Evolutionary conservation across 1,284 basidiomycete genomes (phyloP).

Genomic region (Malassezia equina): DNA sequence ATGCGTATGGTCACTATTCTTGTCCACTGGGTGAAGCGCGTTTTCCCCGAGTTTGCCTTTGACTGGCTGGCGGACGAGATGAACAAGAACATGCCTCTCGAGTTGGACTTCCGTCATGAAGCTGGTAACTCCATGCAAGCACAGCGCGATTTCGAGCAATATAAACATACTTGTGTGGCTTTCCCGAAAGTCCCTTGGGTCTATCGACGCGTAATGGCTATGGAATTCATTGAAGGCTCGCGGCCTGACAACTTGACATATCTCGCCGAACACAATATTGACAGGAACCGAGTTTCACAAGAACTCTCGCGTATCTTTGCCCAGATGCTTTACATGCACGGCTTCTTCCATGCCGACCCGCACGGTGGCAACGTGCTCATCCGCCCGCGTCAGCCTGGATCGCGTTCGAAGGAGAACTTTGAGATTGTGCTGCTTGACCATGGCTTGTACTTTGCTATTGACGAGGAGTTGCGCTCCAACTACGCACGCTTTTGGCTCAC

Average conservation of each 20-base stretch:
- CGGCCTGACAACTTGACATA: slow-evolving; percentile 82
- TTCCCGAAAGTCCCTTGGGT: slow-evolving; percentile 79
- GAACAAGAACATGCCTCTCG: slow-evolving; percentile 67
- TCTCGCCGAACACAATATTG: slow-evolving; percentile 71
- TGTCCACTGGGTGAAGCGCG: slow-evolving; percentile 71
- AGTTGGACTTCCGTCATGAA: slow-evolving; percentile 88
- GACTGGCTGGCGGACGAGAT: slow-evolving; percentile 46
- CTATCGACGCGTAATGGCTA: slow-evolving; percentile 74
- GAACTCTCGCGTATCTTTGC: slow-evolving; percentile 68
- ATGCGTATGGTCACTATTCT: slow-evolving; percentile 53
- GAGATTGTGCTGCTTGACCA: slow-evolving; percentile 46
- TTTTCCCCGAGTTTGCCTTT: slow-evolving; percentile 67
- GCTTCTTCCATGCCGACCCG: slow-evolving; percentile 52
- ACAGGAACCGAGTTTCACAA: slow-evolving; percentile 82
- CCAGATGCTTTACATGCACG: slow-evolving; percentile 92
- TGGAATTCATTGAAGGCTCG: slow-evolving; percentile 80
- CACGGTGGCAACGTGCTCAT: slow-evolving; percentile 74
- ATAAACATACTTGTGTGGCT: slow-evolving; percentile 59
- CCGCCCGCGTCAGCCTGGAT: slow-evolving; percentile 42
- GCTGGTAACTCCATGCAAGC: slow-evolving; percentile 71
- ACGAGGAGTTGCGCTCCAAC: slow-evolving; percentile 37
- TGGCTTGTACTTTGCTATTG: slow-evolving; percentile 47
- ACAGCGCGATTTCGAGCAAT: slow-evolving; percentile 59
- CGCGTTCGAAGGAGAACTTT: slow-evolving; percentile 42
- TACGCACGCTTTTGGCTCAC: slow-evolving; percentile 47